phyloP scores from a whole-genome alignment of 768 basidiomycete genomes.

The Rhizopogon roseolus region DNA sequence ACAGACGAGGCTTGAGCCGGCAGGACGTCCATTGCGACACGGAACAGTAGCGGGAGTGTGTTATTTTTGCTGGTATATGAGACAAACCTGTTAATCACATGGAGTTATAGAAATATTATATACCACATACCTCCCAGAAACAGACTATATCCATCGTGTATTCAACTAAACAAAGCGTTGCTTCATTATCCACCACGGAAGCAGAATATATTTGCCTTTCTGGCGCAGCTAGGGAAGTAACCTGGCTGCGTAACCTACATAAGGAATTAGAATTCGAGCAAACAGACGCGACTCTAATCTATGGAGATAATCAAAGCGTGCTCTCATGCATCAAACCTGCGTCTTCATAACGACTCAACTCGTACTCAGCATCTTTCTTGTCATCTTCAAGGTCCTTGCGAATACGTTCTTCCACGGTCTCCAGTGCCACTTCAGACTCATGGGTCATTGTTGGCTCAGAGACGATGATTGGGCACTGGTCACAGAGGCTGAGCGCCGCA shows the following conservation, averaged over 20 bases:
- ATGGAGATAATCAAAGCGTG: not conserved
- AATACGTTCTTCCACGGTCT: not conserved
- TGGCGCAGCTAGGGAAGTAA: too few relatives aligned
- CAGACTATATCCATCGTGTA: not conserved
- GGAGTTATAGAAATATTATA: too few relatives aligned
- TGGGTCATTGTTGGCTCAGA: not conserved
- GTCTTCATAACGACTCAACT: not conserved
- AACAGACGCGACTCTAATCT: too few relatives aligned
- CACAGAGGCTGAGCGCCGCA: not conserved
- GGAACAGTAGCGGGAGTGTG: not conserved
- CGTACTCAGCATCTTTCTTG: not conserved
- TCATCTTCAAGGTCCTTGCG: not conserved
- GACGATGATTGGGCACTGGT: not conserved
- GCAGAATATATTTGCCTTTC: too few relatives aligned
- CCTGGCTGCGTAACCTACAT: too few relatives aligned
- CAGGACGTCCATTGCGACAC: slow-evolving; percentile 14
- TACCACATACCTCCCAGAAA: not conserved
- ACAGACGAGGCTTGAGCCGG: slow-evolving; percentile 19
- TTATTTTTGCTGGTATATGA: not conserved
- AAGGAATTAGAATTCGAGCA: too few relatives aligned
- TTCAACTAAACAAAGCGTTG: slow-evolving; percentile 25
- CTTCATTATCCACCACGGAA: slow-evolving; percentile 6
- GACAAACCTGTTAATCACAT: not conserved
- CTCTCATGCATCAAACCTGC: not conserved
- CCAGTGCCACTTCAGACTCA: not conserved